These are phyloP conservation scores for Esteya vermicola DNA, from an alignment of 2,329 filamentous ascomycete genomes.

Conservation along the genomic window DNA sequence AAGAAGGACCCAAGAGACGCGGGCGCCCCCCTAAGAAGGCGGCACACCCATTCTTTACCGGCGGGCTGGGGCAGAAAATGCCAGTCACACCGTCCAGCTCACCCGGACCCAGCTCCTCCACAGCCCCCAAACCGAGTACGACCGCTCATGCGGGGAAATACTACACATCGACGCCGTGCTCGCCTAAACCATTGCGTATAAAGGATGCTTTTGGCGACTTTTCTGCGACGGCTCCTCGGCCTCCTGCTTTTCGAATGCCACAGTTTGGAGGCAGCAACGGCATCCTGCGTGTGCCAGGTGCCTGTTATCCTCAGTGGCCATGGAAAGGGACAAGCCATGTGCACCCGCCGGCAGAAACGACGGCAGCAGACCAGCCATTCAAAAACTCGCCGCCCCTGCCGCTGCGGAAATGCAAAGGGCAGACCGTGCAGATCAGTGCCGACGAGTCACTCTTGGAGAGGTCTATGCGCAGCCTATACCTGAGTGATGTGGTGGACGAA, in stretches of 20 bases:
- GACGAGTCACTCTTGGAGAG: slow-evolving; percentile 28
- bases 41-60: slow-evolving; percentile 53
- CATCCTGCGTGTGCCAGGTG: slow-evolving; percentile 48
- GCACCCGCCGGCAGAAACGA: background rate
- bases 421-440: slow-evolving; percentile 22
- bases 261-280: slow-evolving; percentile 29
- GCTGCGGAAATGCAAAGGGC: slow-evolving; percentile 35
- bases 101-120: slow-evolving; percentile 11
- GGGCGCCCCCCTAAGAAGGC: slow-evolving; percentile 8
- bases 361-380: background rate
- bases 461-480: slow-evolving; percentile 23
- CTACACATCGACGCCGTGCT: slow-evolving; percentile 39
- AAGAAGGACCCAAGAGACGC: background rate
- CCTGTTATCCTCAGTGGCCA: slow-evolving; percentile 58
- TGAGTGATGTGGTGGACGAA: slow-evolving; percentile 18
- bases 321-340: slow-evolving; percentile 49
- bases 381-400: background rate
- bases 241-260: slow-evolving; percentile 13
- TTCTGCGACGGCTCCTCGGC: too few relatives aligned
- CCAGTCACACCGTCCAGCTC: background rate
- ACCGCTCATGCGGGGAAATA: slow-evolving; percentile 21
- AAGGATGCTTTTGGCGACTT: too few relatives aligned
- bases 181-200: slow-evolving; percentile 30
- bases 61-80: slow-evolving; percentile 28
- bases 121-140: slow-evolving; percentile 9